Evolutionary conservation across 169 alveolate species (phyloP).

Genomic region (Plasmodium ovale): DNA sequence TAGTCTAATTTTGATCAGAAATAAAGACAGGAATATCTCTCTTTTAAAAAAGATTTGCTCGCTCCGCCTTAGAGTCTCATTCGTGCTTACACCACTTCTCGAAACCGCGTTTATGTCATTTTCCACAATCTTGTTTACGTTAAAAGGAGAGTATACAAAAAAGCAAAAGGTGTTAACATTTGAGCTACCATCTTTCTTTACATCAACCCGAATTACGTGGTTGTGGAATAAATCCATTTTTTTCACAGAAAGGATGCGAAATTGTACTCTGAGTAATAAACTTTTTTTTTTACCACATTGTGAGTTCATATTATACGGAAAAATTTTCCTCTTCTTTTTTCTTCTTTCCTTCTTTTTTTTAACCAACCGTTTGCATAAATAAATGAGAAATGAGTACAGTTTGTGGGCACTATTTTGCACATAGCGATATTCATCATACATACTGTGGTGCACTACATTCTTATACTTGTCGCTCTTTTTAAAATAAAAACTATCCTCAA

Average conservation of each 20-base stretch:
- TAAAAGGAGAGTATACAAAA: slow-evolving; percentile 30
- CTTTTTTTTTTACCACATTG: slow-evolving; percentile 16
- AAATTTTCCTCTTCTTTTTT: slow-evolving; percentile 26
- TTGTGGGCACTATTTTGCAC: slow-evolving; percentile 33
- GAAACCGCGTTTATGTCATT: background rate
- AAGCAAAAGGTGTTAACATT: slow-evolving; percentile 16
- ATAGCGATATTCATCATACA: slow-evolving; percentile 23
- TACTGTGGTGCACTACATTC: slow-evolving; percentile 33
- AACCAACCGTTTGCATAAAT: slow-evolving; percentile 7
- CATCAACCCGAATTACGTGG: slow-evolving; percentile 41
- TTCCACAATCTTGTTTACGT: slow-evolving; percentile 15
- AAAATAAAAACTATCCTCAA: slow-evolving; percentile 34
- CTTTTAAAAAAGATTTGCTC: slow-evolving; percentile 14
- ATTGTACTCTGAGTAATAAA: background rate
- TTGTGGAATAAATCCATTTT: slow-evolving; percentile 50
- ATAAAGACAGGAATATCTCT: slow-evolving; percentile 9
- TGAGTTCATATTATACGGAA: background rate
- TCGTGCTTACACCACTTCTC: background rate
- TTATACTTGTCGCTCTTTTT: slow-evolving; percentile 18
- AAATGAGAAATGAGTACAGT: slow-evolving; percentile 7
- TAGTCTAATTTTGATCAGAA: slow-evolving; percentile 3
- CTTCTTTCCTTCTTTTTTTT: background rate
- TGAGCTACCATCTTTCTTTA: background rate
- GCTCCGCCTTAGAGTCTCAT: too few relatives aligned
- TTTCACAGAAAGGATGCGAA: slow-evolving; percentile 19